Conservation (phyloP, 108 stramenopile genomes). For the Chaetoceros muelleri region DNA sequence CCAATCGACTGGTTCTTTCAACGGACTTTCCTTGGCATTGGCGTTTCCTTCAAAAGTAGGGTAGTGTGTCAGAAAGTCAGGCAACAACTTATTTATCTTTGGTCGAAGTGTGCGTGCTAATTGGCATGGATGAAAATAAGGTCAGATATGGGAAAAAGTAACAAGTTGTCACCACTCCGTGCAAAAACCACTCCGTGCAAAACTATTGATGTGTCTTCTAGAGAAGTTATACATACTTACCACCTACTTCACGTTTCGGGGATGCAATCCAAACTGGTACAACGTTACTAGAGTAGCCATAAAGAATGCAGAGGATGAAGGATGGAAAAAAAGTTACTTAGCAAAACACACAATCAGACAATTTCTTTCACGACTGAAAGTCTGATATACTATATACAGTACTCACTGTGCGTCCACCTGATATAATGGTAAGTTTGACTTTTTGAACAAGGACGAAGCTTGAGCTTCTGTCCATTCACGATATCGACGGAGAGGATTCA, state of each 20-base stretch:
- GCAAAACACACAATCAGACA: too few relatives aligned
- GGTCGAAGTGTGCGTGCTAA: conserved; percentile 93
- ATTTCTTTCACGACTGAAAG: too few relatives aligned
- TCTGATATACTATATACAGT: too few relatives aligned
- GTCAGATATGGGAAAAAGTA: conserved; percentile 11
- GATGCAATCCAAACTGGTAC: conserved; percentile 95
- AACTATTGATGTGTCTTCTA: not conserved
- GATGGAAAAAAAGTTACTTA: too few relatives aligned
- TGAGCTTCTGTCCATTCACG: conserved; percentile 59
- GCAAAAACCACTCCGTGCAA: too few relatives aligned
- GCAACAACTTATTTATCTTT: conserved; percentile 79
- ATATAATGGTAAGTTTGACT: conserved; percentile 47
- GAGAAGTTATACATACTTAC: too few relatives aligned
- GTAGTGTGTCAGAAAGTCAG: conserved; percentile 61
- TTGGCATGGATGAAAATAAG: too few relatives aligned
- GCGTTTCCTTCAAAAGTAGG: conserved; percentile 50
- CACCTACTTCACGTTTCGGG: conserved; percentile 88
- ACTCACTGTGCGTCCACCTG: conserved; percentile 99
- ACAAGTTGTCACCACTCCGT: too few relatives aligned
- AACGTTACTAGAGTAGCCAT: too few relatives aligned
- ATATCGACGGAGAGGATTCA: conserved; percentile 73
- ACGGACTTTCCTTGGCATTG: conserved; percentile 17
- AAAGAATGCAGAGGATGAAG: too few relatives aligned
- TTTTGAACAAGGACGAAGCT: conserved; percentile 31
- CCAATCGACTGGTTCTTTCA: conserved; percentile 23